Percentiles rank a stretch among this genome's conserved stretches.
These are phyloP conservation scores for Sporormia fimetaria DNA, from an alignment of 495 filamentous ascomycete genomes.

Conservation along the genomic window DNA sequence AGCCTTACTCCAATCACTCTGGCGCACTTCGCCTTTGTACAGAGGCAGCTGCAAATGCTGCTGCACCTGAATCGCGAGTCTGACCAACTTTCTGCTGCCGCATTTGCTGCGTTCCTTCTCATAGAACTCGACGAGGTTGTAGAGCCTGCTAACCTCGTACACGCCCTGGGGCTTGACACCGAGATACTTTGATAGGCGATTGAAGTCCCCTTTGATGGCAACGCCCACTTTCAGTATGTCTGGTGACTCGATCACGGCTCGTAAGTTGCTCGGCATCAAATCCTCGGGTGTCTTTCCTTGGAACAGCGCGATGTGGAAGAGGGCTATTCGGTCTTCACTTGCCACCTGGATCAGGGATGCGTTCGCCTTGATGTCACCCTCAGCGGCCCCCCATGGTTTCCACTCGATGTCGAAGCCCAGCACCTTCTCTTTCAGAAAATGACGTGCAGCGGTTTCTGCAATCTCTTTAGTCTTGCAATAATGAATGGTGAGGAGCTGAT, in stretches of 20 bases:
- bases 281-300: constrained; percentile 25
- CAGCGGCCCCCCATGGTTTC: constrained; percentile 16
- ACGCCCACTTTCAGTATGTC: constrained; percentile 77
- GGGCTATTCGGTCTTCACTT: constrained; percentile 30
- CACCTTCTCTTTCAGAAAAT: constrained; percentile 28
- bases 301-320: constrained; percentile 31
- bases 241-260: constrained; percentile 59
- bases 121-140: constrained; percentile 30
- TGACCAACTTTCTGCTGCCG: constrained; percentile 25
- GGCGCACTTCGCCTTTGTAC: constrained; percentile 28
- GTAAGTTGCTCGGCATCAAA: constrained; percentile 28
- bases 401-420: constrained; percentile 37
- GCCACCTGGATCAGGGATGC: constrained; percentile 34
- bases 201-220: constrained; percentile 69
- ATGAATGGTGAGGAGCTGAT: constrained; percentile 22
- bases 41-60: constrained; percentile 30
- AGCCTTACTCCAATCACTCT: constrained; percentile 29
- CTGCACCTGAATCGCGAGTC: constrained; percentile 28
- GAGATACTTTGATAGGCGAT: constrained; percentile 27
- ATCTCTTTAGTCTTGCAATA: constrained; percentile 29
- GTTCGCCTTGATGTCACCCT: constrained; percentile 26
- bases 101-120: constrained; percentile 4
- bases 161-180: constrained; percentile 22
- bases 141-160: constrained; percentile 33
- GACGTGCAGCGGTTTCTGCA: constrained; percentile 24